Conservation (phyloP, 2,329 filamentous ascomycete genomes). For the Fusarium haematococcum region DNA sequence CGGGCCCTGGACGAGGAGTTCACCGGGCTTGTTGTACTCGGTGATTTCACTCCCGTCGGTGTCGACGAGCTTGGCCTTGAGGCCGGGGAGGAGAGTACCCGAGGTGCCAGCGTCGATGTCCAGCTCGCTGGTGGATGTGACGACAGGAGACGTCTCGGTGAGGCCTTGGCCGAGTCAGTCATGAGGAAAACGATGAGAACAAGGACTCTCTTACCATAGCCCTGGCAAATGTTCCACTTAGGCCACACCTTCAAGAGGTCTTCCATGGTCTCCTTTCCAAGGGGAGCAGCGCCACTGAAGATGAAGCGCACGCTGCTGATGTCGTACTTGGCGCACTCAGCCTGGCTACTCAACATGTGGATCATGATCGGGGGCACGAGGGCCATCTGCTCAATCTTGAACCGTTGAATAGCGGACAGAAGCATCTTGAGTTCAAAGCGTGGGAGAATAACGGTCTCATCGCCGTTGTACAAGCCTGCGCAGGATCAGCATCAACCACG, state of each 20-base stretch:
- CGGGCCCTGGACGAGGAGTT: slow-evolving; percentile 82
- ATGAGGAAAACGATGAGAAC: background rate
- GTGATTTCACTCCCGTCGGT: slow-evolving; percentile 76
- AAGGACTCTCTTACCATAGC: slow-evolving; percentile 68
- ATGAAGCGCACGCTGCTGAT: slow-evolving; percentile 73
- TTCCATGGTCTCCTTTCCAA: slow-evolving; percentile 75
- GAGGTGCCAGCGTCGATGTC: slow-evolving; percentile 78
- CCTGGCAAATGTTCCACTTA: slow-evolving; percentile 74
- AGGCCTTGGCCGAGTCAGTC: slow-evolving; percentile 61
- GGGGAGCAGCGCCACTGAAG: slow-evolving; percentile 80
- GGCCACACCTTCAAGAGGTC: slow-evolving; percentile 73
- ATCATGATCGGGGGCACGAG: slow-evolving; percentile 86
- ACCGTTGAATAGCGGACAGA: slow-evolving; percentile 73
- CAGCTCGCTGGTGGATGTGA: slow-evolving; percentile 65
- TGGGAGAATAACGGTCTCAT: slow-evolving; percentile 77
- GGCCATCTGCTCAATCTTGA: slow-evolving; percentile 75
- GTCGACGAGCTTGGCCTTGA: slow-evolving; percentile 73
- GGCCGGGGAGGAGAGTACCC: slow-evolving; percentile 73
- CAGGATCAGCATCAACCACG: slow-evolving; percentile 50
- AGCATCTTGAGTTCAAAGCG: slow-evolving; percentile 80
- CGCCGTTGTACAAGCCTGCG: slow-evolving; percentile 73
- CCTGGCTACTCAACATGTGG: slow-evolving; percentile 73
- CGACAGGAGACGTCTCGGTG: slow-evolving; percentile 79
- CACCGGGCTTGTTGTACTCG: slow-evolving; percentile 78
- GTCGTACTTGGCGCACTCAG: slow-evolving; percentile 72